Evolutionary conservation across 2,329 filamentous ascomycete genomes (phyloP).

Genomic region (Rachicladosporium sp.): DNA sequence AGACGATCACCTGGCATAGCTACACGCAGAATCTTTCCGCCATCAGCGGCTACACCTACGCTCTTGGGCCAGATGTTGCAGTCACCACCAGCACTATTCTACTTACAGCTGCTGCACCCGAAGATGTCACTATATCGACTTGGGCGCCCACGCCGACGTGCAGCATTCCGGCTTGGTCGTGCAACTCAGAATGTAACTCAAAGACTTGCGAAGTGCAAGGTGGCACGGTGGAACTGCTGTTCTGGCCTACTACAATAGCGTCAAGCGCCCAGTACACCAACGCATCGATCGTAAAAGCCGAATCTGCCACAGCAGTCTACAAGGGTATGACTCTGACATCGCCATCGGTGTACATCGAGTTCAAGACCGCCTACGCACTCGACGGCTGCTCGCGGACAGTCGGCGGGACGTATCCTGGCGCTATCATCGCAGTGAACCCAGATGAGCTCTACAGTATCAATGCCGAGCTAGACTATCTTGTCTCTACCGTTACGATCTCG

Average conservation of each 20-base stretch:
- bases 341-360: constrained; percentile 12
- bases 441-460: constrained; percentile 6
- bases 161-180: too few species aligned
- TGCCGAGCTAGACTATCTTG: constrained; percentile 5
- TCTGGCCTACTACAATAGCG: constrained; percentile 5
- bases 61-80: constrained; percentile 1
- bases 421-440: constrained; percentile 8
- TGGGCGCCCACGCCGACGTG: too few species aligned
- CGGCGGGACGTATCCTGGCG: constrained; percentile 9
- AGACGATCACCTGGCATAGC: background rate
- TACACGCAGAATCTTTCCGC: constrained; percentile 1
- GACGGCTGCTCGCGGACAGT: constrained; percentile 9
- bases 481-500: background rate
- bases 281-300: background rate
- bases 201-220: constrained; percentile 8
- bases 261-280: background rate
- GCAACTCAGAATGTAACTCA: background rate
- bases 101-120: background rate
- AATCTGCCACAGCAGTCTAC: constrained; percentile 8
- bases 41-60: constrained; percentile 3
- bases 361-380: constrained; percentile 11
- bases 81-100: background rate
- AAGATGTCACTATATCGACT: background rate
- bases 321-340: constrained; percentile 11
- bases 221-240: constrained; percentile 11